phyloP scores from a whole-genome alignment of 2,329 filamentous ascomycete species.

The Trichoderma sp. region DNA sequence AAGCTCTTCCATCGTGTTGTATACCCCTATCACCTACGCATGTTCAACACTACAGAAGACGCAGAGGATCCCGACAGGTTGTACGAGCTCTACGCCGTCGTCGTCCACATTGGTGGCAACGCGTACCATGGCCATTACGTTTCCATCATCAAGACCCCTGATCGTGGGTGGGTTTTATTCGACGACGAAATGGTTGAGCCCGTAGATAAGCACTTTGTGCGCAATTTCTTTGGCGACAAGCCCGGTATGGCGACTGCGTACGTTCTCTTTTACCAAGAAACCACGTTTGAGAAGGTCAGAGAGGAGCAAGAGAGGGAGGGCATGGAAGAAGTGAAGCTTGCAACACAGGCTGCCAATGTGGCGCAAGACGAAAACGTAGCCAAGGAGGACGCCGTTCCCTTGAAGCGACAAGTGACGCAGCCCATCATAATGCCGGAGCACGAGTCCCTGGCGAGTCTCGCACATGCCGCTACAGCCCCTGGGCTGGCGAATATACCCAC shows the following conservation, averaged over 20 bases:
- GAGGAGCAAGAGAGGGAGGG: conserved; percentile 84
- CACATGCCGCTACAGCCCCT: conserved; percentile 63
- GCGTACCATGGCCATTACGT: conserved; percentile 98
- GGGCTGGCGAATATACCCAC: neutral
- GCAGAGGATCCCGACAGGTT: conserved; percentile 88
- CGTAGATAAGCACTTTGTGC: conserved; percentile 92
- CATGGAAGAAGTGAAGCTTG: conserved; percentile 57
- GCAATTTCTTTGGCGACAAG: conserved; percentile 95
- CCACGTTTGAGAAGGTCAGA: conserved; percentile 61
- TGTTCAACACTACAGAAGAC: conserved; percentile 97
- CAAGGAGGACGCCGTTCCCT: conserved; percentile 41
- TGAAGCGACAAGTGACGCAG: conserved; percentile 51
- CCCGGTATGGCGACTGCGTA: conserved; percentile 91
- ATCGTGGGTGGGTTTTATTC: conserved; percentile 92
- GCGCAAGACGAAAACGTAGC: conserved; percentile 46
- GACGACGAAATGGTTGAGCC: conserved; percentile 99
- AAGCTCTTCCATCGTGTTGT: conserved; percentile 97
- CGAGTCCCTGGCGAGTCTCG: conserved; percentile 55
- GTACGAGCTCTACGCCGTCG: conserved; percentile 95
- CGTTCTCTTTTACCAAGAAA: conserved; percentile 97
- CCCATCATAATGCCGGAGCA: conserved; percentile 45
- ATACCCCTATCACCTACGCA: conserved; percentile 91
- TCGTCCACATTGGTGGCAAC: conserved; percentile 94
- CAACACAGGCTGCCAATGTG: conserved; percentile 54
- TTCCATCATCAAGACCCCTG: conserved; percentile 94